phyloP scores from a whole-genome alignment of 1,139 yeast species.

The Saccharomyces hybrid region DNA sequence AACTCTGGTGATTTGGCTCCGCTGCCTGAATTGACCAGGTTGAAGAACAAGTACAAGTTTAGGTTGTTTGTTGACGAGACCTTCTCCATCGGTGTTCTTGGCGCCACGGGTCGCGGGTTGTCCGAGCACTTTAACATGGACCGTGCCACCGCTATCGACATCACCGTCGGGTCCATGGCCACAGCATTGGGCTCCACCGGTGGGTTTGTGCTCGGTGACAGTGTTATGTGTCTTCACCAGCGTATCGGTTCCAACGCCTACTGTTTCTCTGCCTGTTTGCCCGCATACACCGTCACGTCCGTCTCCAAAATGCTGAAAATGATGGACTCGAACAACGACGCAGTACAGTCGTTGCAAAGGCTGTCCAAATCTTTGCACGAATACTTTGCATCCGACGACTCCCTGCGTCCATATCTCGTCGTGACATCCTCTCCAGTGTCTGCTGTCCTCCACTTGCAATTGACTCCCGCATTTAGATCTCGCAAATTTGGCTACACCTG shows the following conservation, averaged over 20 bases:
- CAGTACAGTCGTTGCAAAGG: constrained; percentile 32
- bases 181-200: constrained; percentile 83
- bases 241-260: constrained; percentile 84
- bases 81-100: constrained; percentile 78
- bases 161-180: constrained; percentile 84
- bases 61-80: constrained; percentile 84
- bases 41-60: constrained; percentile 76
- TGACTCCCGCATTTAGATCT: constrained; percentile 37
- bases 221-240: constrained; percentile 85
- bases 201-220: constrained; percentile 86
- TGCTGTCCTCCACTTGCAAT: constrained; percentile 59
- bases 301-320: constrained; percentile 52
- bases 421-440: constrained; percentile 55
- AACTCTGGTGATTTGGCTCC: constrained; percentile 77
- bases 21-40: constrained; percentile 58
- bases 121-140: constrained; percentile 61
- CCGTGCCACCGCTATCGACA: constrained; percentile 56
- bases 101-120: constrained; percentile 79
- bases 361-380: constrained; percentile 36
- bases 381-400: constrained; percentile 32
- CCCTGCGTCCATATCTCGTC: constrained; percentile 36
- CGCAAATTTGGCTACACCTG: constrained; percentile 25
- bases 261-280: constrained; percentile 90
- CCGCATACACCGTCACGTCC: constrained; percentile 82
- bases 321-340: constrained; percentile 35